Conservation (phyloP, 352 stramenopile genomes). For the Aphanomyces astaci region DNA sequence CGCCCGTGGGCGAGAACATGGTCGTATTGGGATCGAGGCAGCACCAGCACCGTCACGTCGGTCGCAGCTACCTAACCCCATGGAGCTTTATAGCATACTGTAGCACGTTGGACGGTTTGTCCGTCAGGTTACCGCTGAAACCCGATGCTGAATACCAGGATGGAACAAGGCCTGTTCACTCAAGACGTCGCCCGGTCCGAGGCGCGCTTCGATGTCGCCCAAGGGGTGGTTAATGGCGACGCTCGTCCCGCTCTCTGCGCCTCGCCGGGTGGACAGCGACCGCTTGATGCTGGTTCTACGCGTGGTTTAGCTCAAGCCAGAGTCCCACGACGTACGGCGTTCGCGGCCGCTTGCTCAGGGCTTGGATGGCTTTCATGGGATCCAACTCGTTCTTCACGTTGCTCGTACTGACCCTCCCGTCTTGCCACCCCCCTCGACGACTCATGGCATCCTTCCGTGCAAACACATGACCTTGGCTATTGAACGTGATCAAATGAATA, state of each 20-base stretch:
- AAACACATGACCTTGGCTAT: no score
- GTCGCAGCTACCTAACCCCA: background rate
- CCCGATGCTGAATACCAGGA: background rate
- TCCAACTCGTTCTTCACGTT: constrained; percentile 2
- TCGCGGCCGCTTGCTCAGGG: background rate
- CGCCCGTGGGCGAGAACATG: background rate
- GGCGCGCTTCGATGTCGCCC: background rate
- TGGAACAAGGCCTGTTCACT: background rate
- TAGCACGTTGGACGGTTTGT: no score
- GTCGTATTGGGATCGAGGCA: background rate
- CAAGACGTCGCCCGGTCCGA: constrained; percentile 7
- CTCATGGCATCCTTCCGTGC: background rate
- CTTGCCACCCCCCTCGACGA: background rate
- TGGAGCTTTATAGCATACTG: background rate
- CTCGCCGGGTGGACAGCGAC: background rate
- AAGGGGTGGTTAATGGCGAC: background rate
- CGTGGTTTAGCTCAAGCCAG: background rate
- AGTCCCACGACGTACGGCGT: background rate
- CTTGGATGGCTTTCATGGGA: constrained; percentile 14
- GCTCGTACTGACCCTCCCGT: background rate
- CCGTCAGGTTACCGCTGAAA: background rate
- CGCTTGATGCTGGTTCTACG: background rate
- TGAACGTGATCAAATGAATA: no score
- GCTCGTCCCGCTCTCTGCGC: background rate
- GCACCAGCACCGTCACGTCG: background rate